A percentile compares a stretch with the other conserved stretches of the same genome.
Evolutionary conservation across 495 filamentous ascomycete species (phyloP).

Genomic region (Aspergillus kassunensis): DNA sequence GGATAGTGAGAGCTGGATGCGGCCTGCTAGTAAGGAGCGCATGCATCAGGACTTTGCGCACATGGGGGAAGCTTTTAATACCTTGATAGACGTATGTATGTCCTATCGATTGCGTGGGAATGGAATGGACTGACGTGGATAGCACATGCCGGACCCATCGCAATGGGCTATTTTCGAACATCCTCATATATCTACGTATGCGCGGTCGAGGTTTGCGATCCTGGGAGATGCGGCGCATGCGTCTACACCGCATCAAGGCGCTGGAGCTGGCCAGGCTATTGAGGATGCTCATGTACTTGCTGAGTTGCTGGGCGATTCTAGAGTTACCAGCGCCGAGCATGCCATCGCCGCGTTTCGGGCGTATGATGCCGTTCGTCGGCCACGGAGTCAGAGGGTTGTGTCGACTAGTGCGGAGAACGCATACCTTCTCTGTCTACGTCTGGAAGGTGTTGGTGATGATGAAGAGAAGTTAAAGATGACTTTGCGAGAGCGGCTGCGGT

Average conservation of each 20-base stretch:
- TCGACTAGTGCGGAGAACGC: constrained; percentile 45
- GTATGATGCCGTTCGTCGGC: constrained; percentile 57
- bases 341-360: constrained; percentile 50
- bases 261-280: constrained; percentile 64
- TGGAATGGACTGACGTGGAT: not conserved
- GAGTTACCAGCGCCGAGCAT: constrained; percentile 20
- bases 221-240: constrained; percentile 71
- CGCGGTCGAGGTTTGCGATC: constrained; percentile 51
- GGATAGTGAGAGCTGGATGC: constrained; percentile 55
- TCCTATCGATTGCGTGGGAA: not conserved
- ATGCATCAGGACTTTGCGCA: constrained; percentile 51
- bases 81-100: constrained; percentile 39
- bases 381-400: constrained; percentile 48
- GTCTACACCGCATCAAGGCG: constrained; percentile 64
- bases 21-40: constrained; percentile 50
- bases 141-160: constrained; percentile 44
- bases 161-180: constrained; percentile 65
- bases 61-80: constrained; percentile 48
- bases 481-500: constrained; percentile 40
- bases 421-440: constrained; percentile 38
- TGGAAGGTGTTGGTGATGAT: constrained; percentile 41
- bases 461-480: constrained; percentile 37
- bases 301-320: constrained; percentile 46
- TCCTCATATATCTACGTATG: constrained; percentile 51
- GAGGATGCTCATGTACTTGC: constrained; percentile 63